Percentiles rank a stretch among this genome's conserved stretches.
phyloP scores from a whole-genome alignment of 2,329 filamentous ascomycete genomes.

The Colletotrichum sp. region DNA sequence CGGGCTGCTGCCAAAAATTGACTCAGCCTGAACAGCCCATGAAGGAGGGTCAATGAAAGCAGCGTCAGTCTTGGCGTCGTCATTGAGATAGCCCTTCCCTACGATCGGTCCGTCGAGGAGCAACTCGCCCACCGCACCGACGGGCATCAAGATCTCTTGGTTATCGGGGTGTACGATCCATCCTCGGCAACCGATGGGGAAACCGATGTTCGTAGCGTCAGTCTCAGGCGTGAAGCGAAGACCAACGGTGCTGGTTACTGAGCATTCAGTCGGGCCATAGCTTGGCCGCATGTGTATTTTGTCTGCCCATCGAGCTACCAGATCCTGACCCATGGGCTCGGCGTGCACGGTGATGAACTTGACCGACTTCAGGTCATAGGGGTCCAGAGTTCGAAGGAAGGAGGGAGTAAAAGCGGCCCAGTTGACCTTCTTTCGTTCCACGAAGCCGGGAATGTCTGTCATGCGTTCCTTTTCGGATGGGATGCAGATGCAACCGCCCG shows the following conservation, averaged over 20 bases:
- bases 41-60: background rate
- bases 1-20: background rate
- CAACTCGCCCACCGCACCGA: slow-evolving; percentile 13
- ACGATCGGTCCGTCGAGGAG: slow-evolving; percentile 8
- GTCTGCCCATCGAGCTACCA: slow-evolving; percentile 26
- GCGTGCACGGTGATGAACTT: slow-evolving; percentile 37
- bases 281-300: slow-evolving; percentile 24
- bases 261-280: slow-evolving; percentile 33
- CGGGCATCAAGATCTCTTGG: background rate
- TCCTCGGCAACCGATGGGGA: slow-evolving; percentile 26
- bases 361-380: slow-evolving; percentile 38
- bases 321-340: slow-evolving; percentile 27
- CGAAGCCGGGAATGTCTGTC: slow-evolving; percentile 52
- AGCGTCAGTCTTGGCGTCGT: background rate
- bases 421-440: slow-evolving; percentile 55
- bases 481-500: slow-evolving; percentile 46
- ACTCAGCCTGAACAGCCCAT: background rate
- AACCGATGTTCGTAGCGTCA: slow-evolving; percentile 22
- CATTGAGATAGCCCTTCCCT: slow-evolving; percentile 6
- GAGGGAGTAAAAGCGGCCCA: slow-evolving; percentile 63
- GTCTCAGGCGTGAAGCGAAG: slow-evolving; percentile 21
- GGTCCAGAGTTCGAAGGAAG: slow-evolving; percentile 52
- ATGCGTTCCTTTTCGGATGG: slow-evolving; percentile 43
- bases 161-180: slow-evolving; percentile 31
- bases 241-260: slow-evolving; percentile 32